Evolutionary conservation across 2,329 filamentous ascomycete species (phyloP), one percentile per base, ranked within the genome.

Genomic region (Microsporum canis): DNA sequence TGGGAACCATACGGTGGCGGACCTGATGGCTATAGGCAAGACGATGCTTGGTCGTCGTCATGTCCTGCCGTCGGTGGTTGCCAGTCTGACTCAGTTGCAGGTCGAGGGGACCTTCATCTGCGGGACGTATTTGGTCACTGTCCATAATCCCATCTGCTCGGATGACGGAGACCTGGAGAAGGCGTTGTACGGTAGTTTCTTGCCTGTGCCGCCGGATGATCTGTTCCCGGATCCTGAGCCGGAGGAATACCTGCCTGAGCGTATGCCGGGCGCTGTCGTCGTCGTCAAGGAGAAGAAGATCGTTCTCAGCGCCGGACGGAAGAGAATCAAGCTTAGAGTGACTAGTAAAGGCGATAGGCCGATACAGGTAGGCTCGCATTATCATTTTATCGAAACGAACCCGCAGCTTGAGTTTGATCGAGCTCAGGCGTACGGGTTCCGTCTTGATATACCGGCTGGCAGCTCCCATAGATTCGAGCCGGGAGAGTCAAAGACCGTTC

Each of bases 311-410:
- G 80, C 86, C 67, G 87, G 86, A 43, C 82, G 90, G 59, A 85
- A 83, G 74, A 82, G 91, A 63, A 86, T 91, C 65, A 81, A 77
- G 63, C 77, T 97, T 43, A 84, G 80, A 70, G 89, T 97, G 45
- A 91, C 86, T 65, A 96, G 89, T 73, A 88, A 83, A 68, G 92
- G 92, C 5, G 92, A 97, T 73, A 80, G 92, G 36, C 92, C 92
- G 0, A 88, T 96, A 63, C 91, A 96, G 79, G 88, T 89, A 63
- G 92, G 92, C 36, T 95, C 90, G 36, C 92, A 97, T 75, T 97
- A 96, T 73, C 92, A 96, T 75, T 95, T 97, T 72, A 84, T 95
- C 70, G 92, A 97, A 77, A 88, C 86, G n/a, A 97, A 97, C 74
- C 89, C 91, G 0, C 84, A 89, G 72, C 81, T 97, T 58, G 84